Conservation (phyloP, 2,329 filamentous ascomycete species). For the Pyrenochaeta sp. region DNA sequence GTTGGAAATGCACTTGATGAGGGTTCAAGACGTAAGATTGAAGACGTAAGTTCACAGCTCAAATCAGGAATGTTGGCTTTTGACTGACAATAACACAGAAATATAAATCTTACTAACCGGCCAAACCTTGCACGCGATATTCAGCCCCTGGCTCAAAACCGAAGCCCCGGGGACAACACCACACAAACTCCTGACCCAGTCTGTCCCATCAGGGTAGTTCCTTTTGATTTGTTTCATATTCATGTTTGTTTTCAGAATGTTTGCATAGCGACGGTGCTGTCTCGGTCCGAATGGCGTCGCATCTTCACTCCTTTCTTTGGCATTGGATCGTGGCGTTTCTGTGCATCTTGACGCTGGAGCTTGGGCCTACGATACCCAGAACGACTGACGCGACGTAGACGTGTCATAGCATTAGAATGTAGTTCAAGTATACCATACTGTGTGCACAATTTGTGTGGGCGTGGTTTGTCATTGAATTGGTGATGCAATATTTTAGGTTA, state of each 20-base stretch:
- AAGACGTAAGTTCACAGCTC: constrained; percentile 75
- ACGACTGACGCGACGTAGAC: not conserved
- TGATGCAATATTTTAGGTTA: no score
- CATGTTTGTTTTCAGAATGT: constrained; percentile 7
- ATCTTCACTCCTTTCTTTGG: not conserved
- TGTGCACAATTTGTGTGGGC: no score
- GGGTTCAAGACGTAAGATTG: constrained; percentile 78
- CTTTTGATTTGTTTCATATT: not conserved
- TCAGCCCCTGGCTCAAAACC: not conserved
- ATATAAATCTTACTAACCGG: constrained; percentile 38
- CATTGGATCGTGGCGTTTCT: not conserved
- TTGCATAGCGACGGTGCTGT: constrained; percentile 27
- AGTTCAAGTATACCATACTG: not conserved
- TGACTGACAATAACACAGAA: constrained; percentile 32
- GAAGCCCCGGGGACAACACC: not conserved
- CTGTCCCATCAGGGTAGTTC: not conserved
- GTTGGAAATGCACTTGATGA: constrained; percentile 92
- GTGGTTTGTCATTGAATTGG: no score
- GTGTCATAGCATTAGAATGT: not conserved
- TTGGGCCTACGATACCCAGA: not conserved
- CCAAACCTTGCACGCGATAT: not conserved
- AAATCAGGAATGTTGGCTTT: not conserved
- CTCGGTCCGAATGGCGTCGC: not conserved
- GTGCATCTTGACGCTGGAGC: not conserved
- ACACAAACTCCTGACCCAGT: not conserved